These are phyloP conservation scores for Aphanomyces euteiches DNA, from an alignment of 352 stramenopile species.

Conservation along the genomic window DNA sequence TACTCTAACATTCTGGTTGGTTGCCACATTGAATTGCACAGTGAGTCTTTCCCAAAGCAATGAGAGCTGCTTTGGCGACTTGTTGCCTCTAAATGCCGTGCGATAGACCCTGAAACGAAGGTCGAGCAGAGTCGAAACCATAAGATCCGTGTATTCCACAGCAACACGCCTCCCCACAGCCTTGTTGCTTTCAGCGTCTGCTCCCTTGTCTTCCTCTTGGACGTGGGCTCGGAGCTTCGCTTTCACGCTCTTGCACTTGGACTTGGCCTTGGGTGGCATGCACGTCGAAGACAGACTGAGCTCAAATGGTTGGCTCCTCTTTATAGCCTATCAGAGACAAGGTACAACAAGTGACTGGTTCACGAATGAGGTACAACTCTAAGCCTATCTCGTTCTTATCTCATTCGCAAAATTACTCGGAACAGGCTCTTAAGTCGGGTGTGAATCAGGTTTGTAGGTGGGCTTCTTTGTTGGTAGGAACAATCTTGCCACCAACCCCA, in stretches of 20 bases:
- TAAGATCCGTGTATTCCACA: not conserved
- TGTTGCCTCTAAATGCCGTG: not conserved
- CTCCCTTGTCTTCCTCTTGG: not conserved
- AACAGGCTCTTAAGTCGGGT: too few species aligned
- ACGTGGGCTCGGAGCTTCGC: not conserved
- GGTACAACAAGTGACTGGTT: too few species aligned
- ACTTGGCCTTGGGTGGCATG: not conserved
- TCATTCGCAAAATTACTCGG: too few species aligned
- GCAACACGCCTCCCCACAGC: not conserved
- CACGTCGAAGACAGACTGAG: not conserved
- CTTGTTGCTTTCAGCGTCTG: not conserved
- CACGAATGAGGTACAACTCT: too few species aligned
- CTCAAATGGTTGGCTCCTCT: not conserved
- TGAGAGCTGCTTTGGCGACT: too few species aligned
- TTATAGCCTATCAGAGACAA: not conserved
- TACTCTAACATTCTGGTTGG: too few species aligned
- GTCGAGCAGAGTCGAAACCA: not conserved
- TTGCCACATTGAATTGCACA: too few species aligned
- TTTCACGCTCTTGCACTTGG: not conserved
- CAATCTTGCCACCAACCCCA: too few species aligned
- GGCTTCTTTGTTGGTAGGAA: too few species aligned
- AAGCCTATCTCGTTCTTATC: too few species aligned
- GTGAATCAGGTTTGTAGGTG: too few species aligned
- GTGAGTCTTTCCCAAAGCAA: too few species aligned
- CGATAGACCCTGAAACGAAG: not conserved